These are phyloP conservation scores for Triticum monococcum DNA, from an alignment of 176 grass and related monocot genomes.

Conservation along the genomic window DNA sequence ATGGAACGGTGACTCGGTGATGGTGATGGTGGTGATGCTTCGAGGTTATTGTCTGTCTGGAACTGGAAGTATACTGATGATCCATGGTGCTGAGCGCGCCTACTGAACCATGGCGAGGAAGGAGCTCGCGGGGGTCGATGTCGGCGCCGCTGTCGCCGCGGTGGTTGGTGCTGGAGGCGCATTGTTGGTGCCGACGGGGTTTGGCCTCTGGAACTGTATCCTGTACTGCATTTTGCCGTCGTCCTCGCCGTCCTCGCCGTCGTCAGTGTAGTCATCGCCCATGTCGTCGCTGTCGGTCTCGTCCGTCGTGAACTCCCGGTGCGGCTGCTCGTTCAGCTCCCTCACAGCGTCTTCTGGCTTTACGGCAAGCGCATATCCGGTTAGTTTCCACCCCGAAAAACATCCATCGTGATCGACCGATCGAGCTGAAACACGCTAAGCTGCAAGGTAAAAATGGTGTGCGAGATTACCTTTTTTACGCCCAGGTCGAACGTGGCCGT, in stretches of 20 bases:
- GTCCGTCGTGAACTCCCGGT: conserved; percentile 42
- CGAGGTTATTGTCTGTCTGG: conserved; percentile 2
- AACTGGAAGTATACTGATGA: conserved; percentile 5
- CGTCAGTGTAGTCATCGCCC: conserved; percentile 50
- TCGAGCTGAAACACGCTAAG: background rate
- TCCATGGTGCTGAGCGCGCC: background rate
- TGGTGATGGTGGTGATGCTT: conserved; percentile 23
- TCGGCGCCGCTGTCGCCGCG: conserved; percentile 17
- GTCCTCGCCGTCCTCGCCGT: conserved; percentile 56
- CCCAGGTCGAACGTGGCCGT: conserved; percentile 16
- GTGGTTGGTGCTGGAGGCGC: background rate
- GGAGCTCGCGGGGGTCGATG: conserved; percentile 46
- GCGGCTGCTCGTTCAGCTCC: conserved; percentile 56
- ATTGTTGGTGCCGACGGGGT: conserved; percentile 9
- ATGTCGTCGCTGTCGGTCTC: conserved; percentile 63
- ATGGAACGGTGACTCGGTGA: background rate
- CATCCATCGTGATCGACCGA: background rate
- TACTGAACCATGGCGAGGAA: conserved; percentile 61
- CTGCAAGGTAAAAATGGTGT: conserved; percentile 10
- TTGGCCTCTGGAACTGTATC: conserved; percentile 66
- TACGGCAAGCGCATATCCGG: conserved; percentile 42
- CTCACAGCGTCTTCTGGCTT: conserved; percentile 80
- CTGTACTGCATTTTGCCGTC: conserved; percentile 67
- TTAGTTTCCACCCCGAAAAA: conserved; percentile 33
- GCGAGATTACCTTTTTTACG: conserved; percentile 34